phyloP scores from a whole-genome alignment of 1,284 basidiomycete genomes.

The Lentinula novae-zelandiae region DNA sequence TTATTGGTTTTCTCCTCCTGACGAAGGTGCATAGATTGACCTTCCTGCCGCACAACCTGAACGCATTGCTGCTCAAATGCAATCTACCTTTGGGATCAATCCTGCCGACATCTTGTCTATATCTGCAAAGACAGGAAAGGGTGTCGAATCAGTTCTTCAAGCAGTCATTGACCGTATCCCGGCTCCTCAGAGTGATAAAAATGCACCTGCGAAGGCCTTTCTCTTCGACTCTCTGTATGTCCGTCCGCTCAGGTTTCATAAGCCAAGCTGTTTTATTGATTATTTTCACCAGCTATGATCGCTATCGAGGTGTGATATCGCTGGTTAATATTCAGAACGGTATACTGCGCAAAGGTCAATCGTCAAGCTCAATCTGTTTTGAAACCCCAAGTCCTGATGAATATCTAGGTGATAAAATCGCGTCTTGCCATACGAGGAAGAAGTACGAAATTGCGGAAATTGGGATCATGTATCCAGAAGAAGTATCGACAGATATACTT shows the following conservation, averaged over 20 bases:
- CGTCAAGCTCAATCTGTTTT: constrained; percentile 1
- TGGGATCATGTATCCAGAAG: constrained; percentile 92
- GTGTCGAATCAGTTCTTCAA: constrained; percentile 71
- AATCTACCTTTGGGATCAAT: constrained; percentile 77
- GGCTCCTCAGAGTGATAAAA: constrained; percentile 40
- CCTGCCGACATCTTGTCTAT: constrained; percentile 72
- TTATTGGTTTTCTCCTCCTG: constrained; percentile 1
- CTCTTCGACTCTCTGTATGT: constrained; percentile 90
- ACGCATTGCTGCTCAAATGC: constrained; percentile 76
- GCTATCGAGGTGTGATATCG: constrained; percentile 95
- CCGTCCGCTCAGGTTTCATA: neutral
- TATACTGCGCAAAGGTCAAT: constrained; percentile 56
- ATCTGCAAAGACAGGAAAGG: constrained; percentile 91
- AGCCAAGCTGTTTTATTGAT: neutral
- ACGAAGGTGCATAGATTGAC: constrained; percentile 60
- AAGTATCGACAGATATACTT: constrained; percentile 67
- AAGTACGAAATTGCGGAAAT: constrained; percentile 91
- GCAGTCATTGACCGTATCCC: constrained; percentile 85
- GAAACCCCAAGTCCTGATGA: neutral
- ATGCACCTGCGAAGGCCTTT: constrained; percentile 75
- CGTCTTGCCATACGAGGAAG: constrained; percentile 83
- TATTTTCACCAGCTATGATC: constrained; percentile 74
- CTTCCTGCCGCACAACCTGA: constrained; percentile 83
- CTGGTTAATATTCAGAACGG: constrained; percentile 79
- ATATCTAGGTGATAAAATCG: constrained; percentile 79